Evolutionary conservation across 352 stramenopile species (phyloP), one percentile per base, ranked within the genome.

Genomic region (Phytophthora syringae): DNA sequence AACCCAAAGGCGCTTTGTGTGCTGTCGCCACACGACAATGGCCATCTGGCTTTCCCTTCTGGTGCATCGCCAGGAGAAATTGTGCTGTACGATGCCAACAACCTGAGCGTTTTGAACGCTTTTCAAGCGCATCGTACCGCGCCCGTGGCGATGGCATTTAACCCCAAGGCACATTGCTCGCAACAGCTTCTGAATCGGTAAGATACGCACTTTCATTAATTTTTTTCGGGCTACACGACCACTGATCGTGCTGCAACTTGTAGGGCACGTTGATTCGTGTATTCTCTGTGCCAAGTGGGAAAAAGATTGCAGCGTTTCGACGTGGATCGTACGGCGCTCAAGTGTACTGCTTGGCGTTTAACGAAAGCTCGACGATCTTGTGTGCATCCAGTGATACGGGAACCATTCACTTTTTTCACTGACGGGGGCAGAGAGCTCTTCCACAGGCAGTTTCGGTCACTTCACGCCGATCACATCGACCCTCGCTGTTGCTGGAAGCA

Each of bases 231-330:
- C 1, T 25, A 39, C 27, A n/a, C 9, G 27, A 32, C 9, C 27
- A n/a, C 27, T 39, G 32, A n/a, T 12, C 32, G 7, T 43, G 16
- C 36, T 12, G 37, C 18, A 34, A 4, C 28, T 39, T 67, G 4
- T 55, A 98, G 78, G 98, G 98, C 15, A 99, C 98, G 6, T 78
- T 99, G 37, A 96, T 99, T 64, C 88, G 98, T n/a, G 89, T 99
- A 20, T 99, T 98, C 79, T 86, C 97, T 51, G 97, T 98, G 7
- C 84, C 92, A 45, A 96, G 83, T 1, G 95, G 96, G 10, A 88
- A 87, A 60, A 91, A 97, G 60, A 75, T 95, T 30, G 88, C 90
- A 27, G 97, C 98, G 48, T 98, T 99, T 58, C 90, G 97, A 30
- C 79, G 97, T 18, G 98, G 97, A 1, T 98, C 98, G 16, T 98